phyloP scores from a whole-genome alignment of 192 early-diverging fungal species.

The Kappamyces sp. region DNA sequence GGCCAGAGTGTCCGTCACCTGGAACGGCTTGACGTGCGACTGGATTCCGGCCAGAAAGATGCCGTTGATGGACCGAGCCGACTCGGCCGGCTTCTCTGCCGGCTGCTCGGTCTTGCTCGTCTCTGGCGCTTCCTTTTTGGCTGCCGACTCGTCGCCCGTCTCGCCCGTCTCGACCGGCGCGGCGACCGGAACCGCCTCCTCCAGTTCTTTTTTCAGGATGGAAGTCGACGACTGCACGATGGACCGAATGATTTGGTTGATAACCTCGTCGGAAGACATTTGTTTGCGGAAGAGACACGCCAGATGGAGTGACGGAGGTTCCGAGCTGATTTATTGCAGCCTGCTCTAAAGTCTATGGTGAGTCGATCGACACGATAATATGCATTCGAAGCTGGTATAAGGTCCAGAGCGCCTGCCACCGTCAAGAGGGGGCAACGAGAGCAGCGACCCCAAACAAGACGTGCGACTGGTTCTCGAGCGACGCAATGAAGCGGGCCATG shows the following conservation, averaged over 20 bases:
- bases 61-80: slow-evolving; percentile 17
- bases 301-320: too few relatives aligned
- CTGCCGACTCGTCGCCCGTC: neutral
- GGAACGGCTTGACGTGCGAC: slow-evolving; percentile 20
- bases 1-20: slow-evolving; percentile 52
- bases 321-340: too few relatives aligned
- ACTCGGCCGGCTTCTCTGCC: neutral
- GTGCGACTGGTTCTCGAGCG: too few relatives aligned
- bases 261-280: slow-evolving; percentile 42
- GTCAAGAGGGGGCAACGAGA: too few relatives aligned
- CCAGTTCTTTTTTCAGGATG: slow-evolving; percentile 30
- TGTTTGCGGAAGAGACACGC: neutral
- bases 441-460: too few relatives aligned
- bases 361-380: too few relatives aligned
- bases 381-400: too few relatives aligned
- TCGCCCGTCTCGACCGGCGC: neutral
- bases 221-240: slow-evolving; percentile 36
- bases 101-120: neutral
- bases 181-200: slow-evolving; percentile 6
- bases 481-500: too few relatives aligned
- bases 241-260: slow-evolving; percentile 48
- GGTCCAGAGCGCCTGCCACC: too few relatives aligned
- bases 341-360: too few relatives aligned
- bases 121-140: neutral
- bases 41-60: slow-evolving; percentile 28